A percentile compares a stretch with the other conserved stretches of the same genome.
Conservation (phyloP, 345 rosid genomes). For the Sapria himalayana region DNA sequence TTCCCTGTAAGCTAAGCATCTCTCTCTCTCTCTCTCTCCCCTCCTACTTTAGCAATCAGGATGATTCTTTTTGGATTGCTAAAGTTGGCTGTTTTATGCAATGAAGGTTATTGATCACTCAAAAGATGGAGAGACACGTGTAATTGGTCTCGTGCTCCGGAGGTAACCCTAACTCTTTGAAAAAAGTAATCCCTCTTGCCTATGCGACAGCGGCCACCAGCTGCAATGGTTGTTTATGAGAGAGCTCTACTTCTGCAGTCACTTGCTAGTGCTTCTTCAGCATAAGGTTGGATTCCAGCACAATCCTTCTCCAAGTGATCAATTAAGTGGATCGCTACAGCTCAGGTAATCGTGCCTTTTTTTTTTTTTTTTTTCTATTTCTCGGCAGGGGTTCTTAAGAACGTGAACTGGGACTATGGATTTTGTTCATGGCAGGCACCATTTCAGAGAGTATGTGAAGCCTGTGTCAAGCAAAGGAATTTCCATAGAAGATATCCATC, state of each 20-base stretch:
- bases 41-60: no score
- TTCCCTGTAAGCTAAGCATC: slow-evolving; percentile 47
- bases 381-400: neutral
- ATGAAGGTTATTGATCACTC: slow-evolving; percentile 72
- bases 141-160: slow-evolving; percentile 80
- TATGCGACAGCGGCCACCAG: no score
- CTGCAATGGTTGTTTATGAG: no score
- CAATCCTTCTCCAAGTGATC: slow-evolving; percentile 65
- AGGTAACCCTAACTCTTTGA: no score
- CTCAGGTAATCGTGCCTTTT: slow-evolving; percentile 20
- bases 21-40: neutral
- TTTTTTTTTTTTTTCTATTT: neutral
- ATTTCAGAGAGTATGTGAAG: slow-evolving; percentile 70
- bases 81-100: neutral
- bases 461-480: slow-evolving; percentile 90
- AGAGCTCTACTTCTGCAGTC: no score
- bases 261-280: slow-evolving; percentile 88
- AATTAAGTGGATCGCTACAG: slow-evolving; percentile 25
- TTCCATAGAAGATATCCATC: slow-evolving; percentile 54
- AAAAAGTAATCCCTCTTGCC: no score
- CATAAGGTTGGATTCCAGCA: slow-evolving; percentile 91
- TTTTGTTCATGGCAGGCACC: slow-evolving; percentile 37
- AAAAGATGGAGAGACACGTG: slow-evolving; percentile 78
- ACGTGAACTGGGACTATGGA: no score
- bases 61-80: slow-evolving; percentile 4